These are phyloP conservation scores for Xylaria acuta DNA, from an alignment of 495 filamentous ascomycete genomes.

Conservation along the genomic window DNA sequence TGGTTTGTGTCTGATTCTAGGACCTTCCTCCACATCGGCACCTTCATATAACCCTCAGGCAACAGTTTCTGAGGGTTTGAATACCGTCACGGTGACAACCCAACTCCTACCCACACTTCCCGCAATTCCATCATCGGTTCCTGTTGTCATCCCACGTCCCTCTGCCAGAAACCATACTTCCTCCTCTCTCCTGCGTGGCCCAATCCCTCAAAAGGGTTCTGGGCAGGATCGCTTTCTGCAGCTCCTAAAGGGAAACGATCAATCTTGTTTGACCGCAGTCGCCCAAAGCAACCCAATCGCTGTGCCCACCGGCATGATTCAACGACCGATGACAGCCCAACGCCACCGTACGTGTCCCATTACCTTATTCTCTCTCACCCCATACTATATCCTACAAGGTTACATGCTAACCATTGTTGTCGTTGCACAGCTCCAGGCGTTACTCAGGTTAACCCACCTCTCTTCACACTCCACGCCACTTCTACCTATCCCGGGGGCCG, in stretches of 20 bases:
- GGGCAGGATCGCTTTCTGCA: conserved; percentile 29
- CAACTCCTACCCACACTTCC: background rate
- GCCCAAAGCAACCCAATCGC: background rate
- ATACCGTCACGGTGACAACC: background rate
- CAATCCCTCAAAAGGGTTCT: conserved; percentile 26
- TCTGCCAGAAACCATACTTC: background rate
- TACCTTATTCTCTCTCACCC: background rate
- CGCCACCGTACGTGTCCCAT: conserved; percentile 6
- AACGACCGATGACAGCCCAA: background rate
- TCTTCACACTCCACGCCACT: background rate
- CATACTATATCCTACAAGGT: background rate
- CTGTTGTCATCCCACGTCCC: background rate
- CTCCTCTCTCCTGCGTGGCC: conserved; percentile 11
- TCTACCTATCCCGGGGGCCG: background rate
- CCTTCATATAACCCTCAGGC: conserved; percentile 12
- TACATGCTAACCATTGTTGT: background rate
- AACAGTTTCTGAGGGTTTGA: conserved; percentile 15
- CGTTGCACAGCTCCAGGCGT: conserved; percentile 6
- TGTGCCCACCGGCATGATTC: background rate
- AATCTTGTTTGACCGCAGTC: background rate
- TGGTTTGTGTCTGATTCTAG: conserved; percentile 11
- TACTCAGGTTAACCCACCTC: background rate
- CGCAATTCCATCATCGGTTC: background rate
- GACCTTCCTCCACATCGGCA: background rate
- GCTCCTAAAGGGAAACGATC: conserved; percentile 11